phyloP scores from a whole-genome alignment of 2,329 filamentous ascomycete genomes.

The Aspergillus sp. region DNA sequence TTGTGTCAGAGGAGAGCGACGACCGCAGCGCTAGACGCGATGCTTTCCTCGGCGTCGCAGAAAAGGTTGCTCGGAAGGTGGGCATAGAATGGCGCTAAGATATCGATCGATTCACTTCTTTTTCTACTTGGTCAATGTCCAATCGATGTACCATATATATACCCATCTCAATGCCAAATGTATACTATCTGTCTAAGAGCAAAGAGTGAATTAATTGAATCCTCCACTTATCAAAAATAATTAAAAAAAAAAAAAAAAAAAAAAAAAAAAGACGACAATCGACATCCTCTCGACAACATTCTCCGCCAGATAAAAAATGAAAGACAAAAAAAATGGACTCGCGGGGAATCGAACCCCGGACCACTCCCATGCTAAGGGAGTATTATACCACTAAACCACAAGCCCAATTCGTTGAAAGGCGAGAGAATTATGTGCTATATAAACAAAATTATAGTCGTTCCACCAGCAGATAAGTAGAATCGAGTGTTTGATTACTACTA shows the following conservation, averaged over 20 bases:
- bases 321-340: constrained; percentile 30
- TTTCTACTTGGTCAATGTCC: not conserved
- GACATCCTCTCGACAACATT: not conserved
- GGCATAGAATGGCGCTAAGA: constrained; percentile 32
- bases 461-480: no score
- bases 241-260: not conserved
- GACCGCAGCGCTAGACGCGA: constrained; percentile 61
- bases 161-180: constrained; percentile 1
- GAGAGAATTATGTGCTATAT: no score
- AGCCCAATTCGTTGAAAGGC: constrained; percentile 10
- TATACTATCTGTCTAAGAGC: no score
- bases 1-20: constrained; percentile 70
- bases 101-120: not conserved
- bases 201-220: no score
- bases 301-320: not conserved
- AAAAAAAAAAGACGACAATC: not conserved
- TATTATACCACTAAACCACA: constrained; percentile 46
- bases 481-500: no score
- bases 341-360: constrained; percentile 46
- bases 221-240: not conserved
- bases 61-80: constrained; percentile 43
- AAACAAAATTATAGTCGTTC: no score
- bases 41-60: constrained; percentile 69
- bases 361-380: constrained; percentile 45
- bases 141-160: constrained; percentile 3